Conservation (phyloP, 768 basidiomycete species). For the Boletus eberwhitei region DNA sequence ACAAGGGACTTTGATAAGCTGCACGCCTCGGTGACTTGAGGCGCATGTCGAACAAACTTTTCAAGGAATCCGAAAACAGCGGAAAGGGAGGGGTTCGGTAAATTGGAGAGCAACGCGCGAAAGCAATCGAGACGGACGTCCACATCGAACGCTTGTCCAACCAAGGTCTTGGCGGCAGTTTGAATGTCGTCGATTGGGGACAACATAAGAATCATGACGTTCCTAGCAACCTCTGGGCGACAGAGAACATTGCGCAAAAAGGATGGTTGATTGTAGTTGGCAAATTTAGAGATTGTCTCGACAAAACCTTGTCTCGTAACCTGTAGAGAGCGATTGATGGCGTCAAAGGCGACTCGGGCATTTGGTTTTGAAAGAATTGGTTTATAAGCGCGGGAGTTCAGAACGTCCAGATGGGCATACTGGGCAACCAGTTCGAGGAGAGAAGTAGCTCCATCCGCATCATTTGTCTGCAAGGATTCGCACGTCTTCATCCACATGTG, state of each 20-base stretch:
- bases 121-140: slow-evolving; percentile 88
- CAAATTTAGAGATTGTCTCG: slow-evolving; percentile 58
- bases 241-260: slow-evolving; percentile 53
- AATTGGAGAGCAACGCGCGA: slow-evolving; percentile 66
- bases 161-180: slow-evolving; percentile 70
- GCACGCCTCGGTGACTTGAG: slow-evolving; percentile 77
- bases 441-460: slow-evolving; percentile 54
- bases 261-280: slow-evolving; percentile 56
- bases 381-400: slow-evolving; percentile 53
- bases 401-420: slow-evolving; percentile 62
- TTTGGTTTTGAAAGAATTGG: slow-evolving; percentile 32
- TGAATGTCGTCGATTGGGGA: slow-evolving; percentile 80
- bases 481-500: slow-evolving; percentile 72
- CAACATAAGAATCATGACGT: slow-evolving; percentile 66
- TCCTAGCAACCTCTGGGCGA: slow-evolving; percentile 52
- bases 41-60: slow-evolving; percentile 61
- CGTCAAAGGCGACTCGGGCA: slow-evolving; percentile 39
- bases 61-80: slow-evolving; percentile 70
- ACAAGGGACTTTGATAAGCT: slow-evolving; percentile 87
- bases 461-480: slow-evolving; percentile 51
- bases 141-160: slow-evolving; percentile 85
- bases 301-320: slow-evolving; percentile 61
- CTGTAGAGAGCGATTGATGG: slow-evolving; percentile 60
- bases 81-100: slow-evolving; percentile 61
- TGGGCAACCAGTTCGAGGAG: slow-evolving; percentile 57